These are phyloP conservation scores for Thelonectria rubi DNA, from an alignment of 2,329 filamentous ascomycete species.

Conservation along the genomic window DNA sequence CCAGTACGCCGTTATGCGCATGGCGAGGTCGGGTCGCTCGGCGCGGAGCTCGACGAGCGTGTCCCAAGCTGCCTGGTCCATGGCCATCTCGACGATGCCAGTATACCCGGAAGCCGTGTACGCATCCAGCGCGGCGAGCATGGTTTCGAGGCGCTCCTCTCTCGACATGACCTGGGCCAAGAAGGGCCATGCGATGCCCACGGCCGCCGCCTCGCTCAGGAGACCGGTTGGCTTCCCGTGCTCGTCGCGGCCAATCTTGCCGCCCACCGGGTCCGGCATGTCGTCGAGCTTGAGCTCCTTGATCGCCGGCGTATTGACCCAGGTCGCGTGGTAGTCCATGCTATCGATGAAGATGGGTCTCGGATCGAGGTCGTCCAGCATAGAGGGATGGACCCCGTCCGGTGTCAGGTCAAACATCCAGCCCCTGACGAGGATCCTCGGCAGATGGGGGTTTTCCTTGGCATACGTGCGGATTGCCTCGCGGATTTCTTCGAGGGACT, in stretches of 20 bases:
- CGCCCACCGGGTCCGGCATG: constrained; percentile 52
- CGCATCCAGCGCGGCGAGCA: constrained; percentile 49
- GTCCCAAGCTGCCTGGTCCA: constrained; percentile 56
- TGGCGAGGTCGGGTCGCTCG: constrained; percentile 43
- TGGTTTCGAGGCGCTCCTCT: constrained; percentile 49
- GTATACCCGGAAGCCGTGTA: constrained; percentile 55
- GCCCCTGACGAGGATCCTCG: constrained; percentile 51
- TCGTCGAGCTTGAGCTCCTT: constrained; percentile 50
- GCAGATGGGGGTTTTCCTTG: constrained; percentile 47
- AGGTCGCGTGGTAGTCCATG: constrained; percentile 55
- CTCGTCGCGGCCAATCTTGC: constrained; percentile 52
- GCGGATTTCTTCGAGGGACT: constrained; percentile 54
- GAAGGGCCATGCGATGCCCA: constrained; percentile 54
- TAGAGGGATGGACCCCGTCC: constrained; percentile 48
- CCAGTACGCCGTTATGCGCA: constrained; percentile 57
- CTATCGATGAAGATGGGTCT: constrained; percentile 56
- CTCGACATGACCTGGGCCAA: constrained; percentile 48
- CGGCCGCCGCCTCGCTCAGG: constrained; percentile 52
- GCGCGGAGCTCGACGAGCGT: constrained; percentile 45
- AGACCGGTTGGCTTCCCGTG: constrained; percentile 52
- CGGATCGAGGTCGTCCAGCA: constrained; percentile 55
- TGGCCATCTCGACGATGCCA: constrained; percentile 58
- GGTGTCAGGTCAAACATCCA: constrained; percentile 58
- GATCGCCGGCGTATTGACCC: constrained; percentile 57
- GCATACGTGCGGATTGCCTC: constrained; percentile 52